Conservation (phyloP, 148 eudicot species). For the Mesembryanthemum crystallinum region DNA sequence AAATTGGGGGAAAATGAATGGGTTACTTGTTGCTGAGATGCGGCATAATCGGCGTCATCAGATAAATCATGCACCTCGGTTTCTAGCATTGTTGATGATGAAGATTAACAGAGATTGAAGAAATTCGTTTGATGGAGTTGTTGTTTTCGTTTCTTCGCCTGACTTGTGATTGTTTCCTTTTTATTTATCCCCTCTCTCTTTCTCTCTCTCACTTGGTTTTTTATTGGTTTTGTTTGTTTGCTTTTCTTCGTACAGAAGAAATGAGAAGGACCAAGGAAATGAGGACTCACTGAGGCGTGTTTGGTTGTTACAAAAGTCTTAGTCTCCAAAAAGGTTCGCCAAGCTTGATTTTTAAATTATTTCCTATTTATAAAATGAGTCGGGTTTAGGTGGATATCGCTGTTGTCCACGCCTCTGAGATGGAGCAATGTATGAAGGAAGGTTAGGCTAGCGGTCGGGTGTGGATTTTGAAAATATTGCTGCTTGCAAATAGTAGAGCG, state of each 20-base stretch:
- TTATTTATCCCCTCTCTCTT: neutral
- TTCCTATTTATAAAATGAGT: no score
- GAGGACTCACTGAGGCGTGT: neutral
- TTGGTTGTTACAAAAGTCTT: neutral
- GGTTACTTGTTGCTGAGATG: conserved; percentile 48
- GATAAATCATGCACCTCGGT: conserved; percentile 43
- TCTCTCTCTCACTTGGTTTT: neutral
- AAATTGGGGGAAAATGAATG: neutral
- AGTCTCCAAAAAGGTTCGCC: no score
- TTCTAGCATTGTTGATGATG: conserved; percentile 38
- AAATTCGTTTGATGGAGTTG: neutral
- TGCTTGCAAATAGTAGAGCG: no score
- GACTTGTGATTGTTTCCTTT: neutral
- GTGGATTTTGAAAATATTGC: no score
- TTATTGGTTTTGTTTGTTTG: neutral
- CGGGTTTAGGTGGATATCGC: no score
- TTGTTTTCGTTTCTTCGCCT: neutral
- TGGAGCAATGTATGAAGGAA: no score
- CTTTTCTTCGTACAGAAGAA: conserved; percentile 5
- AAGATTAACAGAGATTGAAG: conserved; percentile 2
- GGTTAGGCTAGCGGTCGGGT: no score
- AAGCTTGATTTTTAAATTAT: no score
- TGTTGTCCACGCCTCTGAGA: no score
- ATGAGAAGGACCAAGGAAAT: neutral
- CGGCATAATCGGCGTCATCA: conserved; percentile 58